A percentile compares a stretch with the other conserved stretches of the same genome.
These are phyloP conservation scores for Ceratobasidium sp. DNA, from an alignment of 1,284 basidiomycete genomes.

Conservation along the genomic window DNA sequence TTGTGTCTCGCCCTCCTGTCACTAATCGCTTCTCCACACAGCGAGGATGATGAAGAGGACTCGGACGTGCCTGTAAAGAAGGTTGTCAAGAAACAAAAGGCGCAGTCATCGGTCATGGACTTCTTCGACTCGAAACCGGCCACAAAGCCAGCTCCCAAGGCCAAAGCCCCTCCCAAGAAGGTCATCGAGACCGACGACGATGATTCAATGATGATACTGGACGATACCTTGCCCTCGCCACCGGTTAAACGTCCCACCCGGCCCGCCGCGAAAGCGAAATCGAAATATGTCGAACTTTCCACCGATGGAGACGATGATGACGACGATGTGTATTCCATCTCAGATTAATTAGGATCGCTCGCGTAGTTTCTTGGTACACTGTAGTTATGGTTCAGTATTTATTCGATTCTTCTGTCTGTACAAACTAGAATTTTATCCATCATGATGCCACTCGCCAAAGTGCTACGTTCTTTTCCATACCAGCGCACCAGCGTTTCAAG, in stretches of 20 bases:
- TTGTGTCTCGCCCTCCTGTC: neutral
- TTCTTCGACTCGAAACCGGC: constrained; percentile 49
- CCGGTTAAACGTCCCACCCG: constrained; percentile 44
- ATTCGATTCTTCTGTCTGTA: constrained; percentile 20
- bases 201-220: constrained; percentile 38
- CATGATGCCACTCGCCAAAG: neutral
- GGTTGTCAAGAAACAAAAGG: constrained; percentile 53
- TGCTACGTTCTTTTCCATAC: neutral
- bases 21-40: constrained; percentile 30
- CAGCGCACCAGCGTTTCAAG: neutral
- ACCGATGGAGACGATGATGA: constrained; percentile 43
- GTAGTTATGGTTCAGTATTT: constrained; percentile 7
- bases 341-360: constrained; percentile 9
- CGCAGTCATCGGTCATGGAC: constrained; percentile 47
- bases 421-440: constrained; percentile 12
- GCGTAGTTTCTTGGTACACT: constrained; percentile 3
- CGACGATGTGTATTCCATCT: constrained; percentile 35
- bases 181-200: constrained; percentile 44
- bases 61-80: constrained; percentile 50
- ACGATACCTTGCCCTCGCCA: constrained; percentile 29
- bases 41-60: constrained; percentile 48
- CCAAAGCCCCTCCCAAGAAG: constrained; percentile 47
- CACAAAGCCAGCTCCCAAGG: constrained; percentile 47
- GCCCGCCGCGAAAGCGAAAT: constrained; percentile 44
- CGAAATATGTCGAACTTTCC: constrained; percentile 45